Evolutionary conservation across 2,329 filamentous ascomycete genomes (phyloP), one percentile per base, ranked within the genome.

Genomic region (Lithohypha guttulata): DNA sequence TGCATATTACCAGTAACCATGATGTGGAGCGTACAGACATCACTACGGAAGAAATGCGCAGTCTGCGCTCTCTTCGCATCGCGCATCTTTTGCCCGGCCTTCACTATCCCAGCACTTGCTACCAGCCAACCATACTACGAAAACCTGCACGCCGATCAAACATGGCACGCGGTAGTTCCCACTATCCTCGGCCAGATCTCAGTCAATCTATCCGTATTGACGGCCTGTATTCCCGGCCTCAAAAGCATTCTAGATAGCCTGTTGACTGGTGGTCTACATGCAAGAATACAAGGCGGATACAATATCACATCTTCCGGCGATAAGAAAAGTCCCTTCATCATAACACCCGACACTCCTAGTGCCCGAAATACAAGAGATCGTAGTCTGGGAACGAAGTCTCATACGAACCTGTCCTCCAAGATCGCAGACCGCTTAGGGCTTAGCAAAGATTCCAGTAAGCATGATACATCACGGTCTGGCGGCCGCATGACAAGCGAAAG

Each of bases 31-130:
- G 18, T 42, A 17, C 36, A 43, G 17, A 46, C 41, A 14, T 37
- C 44, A 14, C 35, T 22, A 17, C 32, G 41, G 23, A 41, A 42
- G 30, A 46, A 43, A 41, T 35, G 38, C 22, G 37, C 41, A 15
- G 41, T 43, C 11, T 43, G 41, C 23, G 27, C 31, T 14, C 41
- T 46, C 9, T 43, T 46, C 27, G 41, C 41, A 17, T 36, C 41
- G n/a, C 41, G 44, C 10, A 31, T 46, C 28, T 21, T 29, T 10
- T 18, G 43, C 10, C 44, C 44, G 13, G 18, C 38, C 6, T 23
- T 46, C 23, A 41, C 44, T 3, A 26, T 41, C 2, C 36, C 36
- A 6, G 27, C 6, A 6, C 6, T 13, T 7, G 27, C n/a, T 6
- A 13, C 27, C 6, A 29, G 6, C 6, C 11, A 6, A 6, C 11